Evolutionary conservation across 1,139 yeast species (phyloP).

Genomic region (Candida tetrigidarum): DNA sequence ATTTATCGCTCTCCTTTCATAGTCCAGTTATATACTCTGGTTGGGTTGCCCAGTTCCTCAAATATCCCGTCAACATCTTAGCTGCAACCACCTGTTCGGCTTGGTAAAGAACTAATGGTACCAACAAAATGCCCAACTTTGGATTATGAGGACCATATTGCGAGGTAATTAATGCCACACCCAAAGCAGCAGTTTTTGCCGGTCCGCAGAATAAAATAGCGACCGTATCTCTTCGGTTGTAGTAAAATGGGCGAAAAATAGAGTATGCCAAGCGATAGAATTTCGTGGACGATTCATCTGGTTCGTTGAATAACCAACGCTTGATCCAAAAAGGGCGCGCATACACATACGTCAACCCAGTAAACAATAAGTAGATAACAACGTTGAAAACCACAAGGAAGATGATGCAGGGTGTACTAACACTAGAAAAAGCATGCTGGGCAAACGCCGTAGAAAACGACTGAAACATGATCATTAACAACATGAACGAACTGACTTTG

Average conservation of each 20-base stretch:
- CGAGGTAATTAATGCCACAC: conserved; percentile 78
- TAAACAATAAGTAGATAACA: conserved; percentile 77
- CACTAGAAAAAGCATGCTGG: conserved; percentile 75
- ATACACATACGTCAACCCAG: conserved; percentile 57
- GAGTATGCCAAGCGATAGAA: conserved; percentile 44
- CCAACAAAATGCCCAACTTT: conserved; percentile 70
- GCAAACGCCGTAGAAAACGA: conserved; percentile 90
- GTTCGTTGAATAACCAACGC: conserved; percentile 47
- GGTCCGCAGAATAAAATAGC: conserved; percentile 88
- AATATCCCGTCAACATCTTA: conserved; percentile 63
- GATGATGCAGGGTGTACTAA: conserved; percentile 69
- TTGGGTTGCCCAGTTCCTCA: conserved; percentile 77
- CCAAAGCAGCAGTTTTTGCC: conserved; percentile 91
- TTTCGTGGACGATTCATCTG: conserved; percentile 45
- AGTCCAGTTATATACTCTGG: too few species aligned
- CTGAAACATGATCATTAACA: conserved; percentile 77
- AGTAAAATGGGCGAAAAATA: conserved; percentile 67
- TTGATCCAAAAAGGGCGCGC: conserved; percentile 65
- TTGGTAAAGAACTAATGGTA: conserved; percentile 83
- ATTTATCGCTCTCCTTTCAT: too few species aligned
- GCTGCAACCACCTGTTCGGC: conserved; percentile 86
- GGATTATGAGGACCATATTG: conserved; percentile 72
- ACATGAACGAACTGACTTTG: conserved; percentile 79
- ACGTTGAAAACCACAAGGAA: conserved; percentile 81
- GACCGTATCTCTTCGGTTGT: conserved; percentile 71